A percentile compares a stretch with the other conserved stretches of the same genome.
These are phyloP conservation scores for Aspergillus proliferans DNA, from an alignment of 2,329 filamentous ascomycete species.

Conservation along the genomic window DNA sequence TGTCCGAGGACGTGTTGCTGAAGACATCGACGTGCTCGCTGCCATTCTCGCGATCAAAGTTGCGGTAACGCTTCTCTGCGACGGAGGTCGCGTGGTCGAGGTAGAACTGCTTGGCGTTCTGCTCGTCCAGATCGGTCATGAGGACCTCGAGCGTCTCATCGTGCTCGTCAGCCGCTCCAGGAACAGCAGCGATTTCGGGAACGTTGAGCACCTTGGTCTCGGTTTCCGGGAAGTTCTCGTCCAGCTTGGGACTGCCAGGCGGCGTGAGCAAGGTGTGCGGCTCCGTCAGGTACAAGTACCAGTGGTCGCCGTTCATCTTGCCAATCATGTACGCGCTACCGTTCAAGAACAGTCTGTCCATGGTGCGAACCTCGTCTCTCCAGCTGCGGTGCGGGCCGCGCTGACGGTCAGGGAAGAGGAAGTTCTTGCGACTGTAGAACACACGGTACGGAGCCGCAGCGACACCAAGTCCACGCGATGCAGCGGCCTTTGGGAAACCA, in stretches of 20 bases:
- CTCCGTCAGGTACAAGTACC: slow-evolving; percentile 95
- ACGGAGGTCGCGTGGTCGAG: slow-evolving; percentile 80
- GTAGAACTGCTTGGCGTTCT: slow-evolving; percentile 63
- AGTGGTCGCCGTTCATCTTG: slow-evolving; percentile 99
- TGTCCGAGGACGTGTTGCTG: slow-evolving; percentile 62
- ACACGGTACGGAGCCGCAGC: slow-evolving; percentile 88
- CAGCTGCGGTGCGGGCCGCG: slow-evolving; percentile 93
- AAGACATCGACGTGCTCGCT: slow-evolving; percentile 66
- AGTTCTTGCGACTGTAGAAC: slow-evolving; percentile 99
- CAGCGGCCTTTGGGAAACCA: slow-evolving; percentile 78
- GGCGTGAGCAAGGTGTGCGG: slow-evolving; percentile 75
- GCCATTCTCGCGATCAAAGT: slow-evolving; percentile 55
- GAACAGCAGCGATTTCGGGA: slow-evolving; percentile 32
- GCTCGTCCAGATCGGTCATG: slow-evolving; percentile 63
- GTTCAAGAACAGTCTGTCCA: slow-evolving; percentile 84
- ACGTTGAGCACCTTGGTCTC: slow-evolving; percentile 55
- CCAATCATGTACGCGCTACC: slow-evolving; percentile 99
- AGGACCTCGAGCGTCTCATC: slow-evolving; percentile 56
- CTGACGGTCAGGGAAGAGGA: slow-evolving; percentile 90
- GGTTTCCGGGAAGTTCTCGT: slow-evolving; percentile 46
- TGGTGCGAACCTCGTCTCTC: slow-evolving; percentile 87
- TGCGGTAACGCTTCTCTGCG: slow-evolving; percentile 73
- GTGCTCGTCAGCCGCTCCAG: slow-evolving; percentile 28
- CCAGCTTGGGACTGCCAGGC: slow-evolving; percentile 62
- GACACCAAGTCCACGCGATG: slow-evolving; percentile 59